Conservation (phyloP, 495 filamentous ascomycete genomes). For the Pyrenula massariospora region DNA sequence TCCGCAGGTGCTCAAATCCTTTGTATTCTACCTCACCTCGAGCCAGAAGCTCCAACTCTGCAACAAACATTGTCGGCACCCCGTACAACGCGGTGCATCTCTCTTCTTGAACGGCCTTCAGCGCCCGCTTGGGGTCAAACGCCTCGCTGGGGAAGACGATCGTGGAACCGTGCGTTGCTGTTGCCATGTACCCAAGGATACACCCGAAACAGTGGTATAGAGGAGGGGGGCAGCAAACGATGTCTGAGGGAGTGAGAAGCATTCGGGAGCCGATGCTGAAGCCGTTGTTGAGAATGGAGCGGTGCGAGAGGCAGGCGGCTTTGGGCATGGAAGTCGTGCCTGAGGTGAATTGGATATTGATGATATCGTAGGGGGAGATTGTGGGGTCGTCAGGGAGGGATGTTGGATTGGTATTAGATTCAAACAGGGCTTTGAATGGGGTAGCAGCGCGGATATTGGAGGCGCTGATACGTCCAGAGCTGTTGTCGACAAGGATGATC, state of each 20-base stretch:
- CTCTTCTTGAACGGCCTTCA: slow-evolving; percentile 63
- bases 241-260: slow-evolving; percentile 59
- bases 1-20: slow-evolving; percentile 62
- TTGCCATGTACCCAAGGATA: slow-evolving; percentile 89
- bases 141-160: slow-evolving; percentile 83
- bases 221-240: slow-evolving; percentile 77
- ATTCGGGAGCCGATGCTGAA: slow-evolving; percentile 71
- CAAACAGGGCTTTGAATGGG: slow-evolving; percentile 33
- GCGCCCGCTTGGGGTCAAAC: slow-evolving; percentile 66
- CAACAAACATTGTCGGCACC: slow-evolving; percentile 92
- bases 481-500: slow-evolving; percentile 77
- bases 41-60: slow-evolving; percentile 66
- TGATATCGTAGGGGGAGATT: slow-evolving; percentile 56
- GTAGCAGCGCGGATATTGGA: slow-evolving; percentile 33
- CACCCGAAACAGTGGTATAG: slow-evolving; percentile 90
- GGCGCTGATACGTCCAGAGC: slow-evolving; percentile 42
- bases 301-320: slow-evolving; percentile 80
- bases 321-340: slow-evolving; percentile 87
- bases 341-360: slow-evolving; percentile 96
- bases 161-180: slow-evolving; percentile 70
- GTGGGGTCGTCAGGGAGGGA: slow-evolving; percentile 23
- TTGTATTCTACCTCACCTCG: slow-evolving; percentile 34
- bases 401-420: slow-evolving; percentile 39
- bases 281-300: slow-evolving; percentile 82
- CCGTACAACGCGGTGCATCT: slow-evolving; percentile 79